Evolutionary conservation across 129 eudicot species (phyloP), one percentile per base, ranked within the genome.

Genomic region (Centella asiatica): DNA sequence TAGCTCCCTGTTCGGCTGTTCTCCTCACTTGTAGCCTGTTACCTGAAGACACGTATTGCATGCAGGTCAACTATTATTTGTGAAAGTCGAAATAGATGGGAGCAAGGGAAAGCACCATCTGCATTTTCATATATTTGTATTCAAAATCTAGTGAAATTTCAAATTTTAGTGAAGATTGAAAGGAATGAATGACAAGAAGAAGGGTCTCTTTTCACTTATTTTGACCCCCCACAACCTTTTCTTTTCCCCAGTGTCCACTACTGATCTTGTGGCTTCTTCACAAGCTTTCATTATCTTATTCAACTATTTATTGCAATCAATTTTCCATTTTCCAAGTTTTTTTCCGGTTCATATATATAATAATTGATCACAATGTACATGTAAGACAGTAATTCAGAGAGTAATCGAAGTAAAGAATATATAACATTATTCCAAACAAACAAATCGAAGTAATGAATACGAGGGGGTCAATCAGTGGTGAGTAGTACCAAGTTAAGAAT

Each of bases 181-280:
- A n/a, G 44, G 62, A 56, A 56, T 56, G 32, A 27, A 56, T 56
- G 62, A n/a, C 20, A 17, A 29, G 9, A 27, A 53, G 59, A 15
- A 4, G 58, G 44, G 66, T 10, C 27, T 40, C 34, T 23, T 15
- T 23, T 37, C 24, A 25, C 50, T 20, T 40, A 62, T 27, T 44
- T n/a, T n/a, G 3, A n/a, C n/a, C n/a, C 54, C 57, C 69, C 57
- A 20, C 69, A 64, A 5, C 45, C 10, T 64, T 64, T 44, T 46
- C 28, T 20, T 54, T 1, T 18, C 15, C 15, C 27, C 18, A 31
- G 19, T 64, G 47, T 27, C 31, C 47, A 64, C 49, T 40, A 64
- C 54, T 26, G 27, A 64, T 48, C 29, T 46, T 64, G 69, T 64
- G 59, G 29, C 46, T 44, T 62, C 61, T 55, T 17, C 61, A 55